Base-by-base conservation (phyloP, 345 rosid genomes). In the Boechera retrofracta region DNA sequence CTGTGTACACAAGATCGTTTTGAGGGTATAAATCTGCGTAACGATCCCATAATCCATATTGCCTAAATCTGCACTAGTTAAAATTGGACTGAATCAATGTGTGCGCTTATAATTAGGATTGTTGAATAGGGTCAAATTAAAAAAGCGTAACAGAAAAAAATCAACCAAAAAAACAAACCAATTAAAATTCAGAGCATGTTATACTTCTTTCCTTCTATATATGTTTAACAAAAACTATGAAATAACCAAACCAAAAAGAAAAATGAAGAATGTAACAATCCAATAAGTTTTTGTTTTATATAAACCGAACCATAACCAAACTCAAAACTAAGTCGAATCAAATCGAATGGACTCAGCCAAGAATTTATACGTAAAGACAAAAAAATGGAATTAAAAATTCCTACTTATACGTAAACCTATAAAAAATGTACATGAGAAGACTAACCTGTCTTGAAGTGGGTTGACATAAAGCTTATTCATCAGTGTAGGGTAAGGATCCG, bases 11-110 rank as follows among this genome's bases (percentile, higher is more conserved):
- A 3, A 90, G 94, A 83, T 95, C 98, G 0, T 28, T 69, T 0
- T 65, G 33, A 5, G 80, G 94, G 75, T 91, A 91, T 33, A 92
- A n/a, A 74, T 92, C 92, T 32, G 89, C 64, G 67, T 88, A 92
- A 7, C 89, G 86, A 4, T 84, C 87, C 97, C 98, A 89, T 55
- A 92, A 69, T 70, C 98, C 98, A 58, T 92, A 90, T 75, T 92
- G 98, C 54, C 96, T 88, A 67, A 78, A 92, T 74, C 97, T 89
- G 87, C 44, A 16, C 8, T 38, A 38, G 10, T 45, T 3, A 28
- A 16, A 21, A 32, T 48, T 33, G 24, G 24, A 58, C 3, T 71
- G 24, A 45, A 21, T 4, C 7, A 8, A 0, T 24, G 12, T 4
- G 5, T 36, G 10, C 8, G 13, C 15, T 33, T 16, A 18, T 60